Evolutionary conservation across 2,329 filamentous ascomycete species (phyloP), one percentile per base, ranked within the genome.

Genomic region (Colletotrichum filicis): DNA sequence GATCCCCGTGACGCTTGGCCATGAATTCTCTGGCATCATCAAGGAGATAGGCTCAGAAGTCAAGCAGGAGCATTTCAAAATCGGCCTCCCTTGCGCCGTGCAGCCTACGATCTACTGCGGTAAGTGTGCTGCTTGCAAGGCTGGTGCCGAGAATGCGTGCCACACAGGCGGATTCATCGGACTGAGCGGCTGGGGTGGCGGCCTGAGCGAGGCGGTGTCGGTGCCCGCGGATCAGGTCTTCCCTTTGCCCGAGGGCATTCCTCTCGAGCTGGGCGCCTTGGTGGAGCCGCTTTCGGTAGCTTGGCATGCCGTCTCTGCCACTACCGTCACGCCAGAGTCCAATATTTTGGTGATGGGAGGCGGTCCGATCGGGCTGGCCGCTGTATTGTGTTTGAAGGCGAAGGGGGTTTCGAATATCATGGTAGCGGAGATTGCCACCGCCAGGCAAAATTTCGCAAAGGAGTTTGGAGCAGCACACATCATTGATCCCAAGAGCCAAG

Each of bases 241-340:
- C 59, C 83, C 83, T 2, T 79, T 91, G 0, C 88, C 90, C 0
- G 82, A 86, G 9, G 84, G 86, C 62, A 80, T 90, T 9, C 82
- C 85, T 0, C 82, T 90, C 24, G 86, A 90, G 55, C 82, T 89
- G 19, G 88, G 82, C 66, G 90, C 91, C 0, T 82, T 93, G 3
- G 87, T 92, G 7, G 91, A 93, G 75, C 91, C 91, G 0, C 81
- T 93, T 2, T 84, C 89, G 0, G 90, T 93, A 0, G 90, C 89
- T 9, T 92, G 90, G 90, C 91, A 93, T 76, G 90, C 90, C 0
- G 86, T 80, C n/a, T 64, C 75, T 32, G 76, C 75, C 11, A 73
- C 74, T 5, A 63, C 70, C 24, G 71, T 76, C 46, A 83, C 84
- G 14, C 71, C 80, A 3, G 85, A 85, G 1, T 83, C 88, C 16